A percentile compares a stretch with the other conserved stretches of the same genome.
phyloP scores from a whole-genome alignment of 192 early-diverging fungal genomes.

The Cetraspora pellucida region DNA sequence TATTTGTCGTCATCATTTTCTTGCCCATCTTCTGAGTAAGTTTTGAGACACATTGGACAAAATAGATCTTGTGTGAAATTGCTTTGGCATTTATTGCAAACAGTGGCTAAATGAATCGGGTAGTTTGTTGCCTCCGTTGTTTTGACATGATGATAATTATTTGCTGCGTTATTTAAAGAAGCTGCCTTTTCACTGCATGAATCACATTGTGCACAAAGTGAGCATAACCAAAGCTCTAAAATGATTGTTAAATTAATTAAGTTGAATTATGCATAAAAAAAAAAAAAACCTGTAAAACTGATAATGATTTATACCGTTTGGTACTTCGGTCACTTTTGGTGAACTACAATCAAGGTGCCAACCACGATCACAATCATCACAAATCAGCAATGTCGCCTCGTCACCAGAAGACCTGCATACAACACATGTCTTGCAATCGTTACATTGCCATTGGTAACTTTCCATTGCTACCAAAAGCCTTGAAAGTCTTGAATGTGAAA shows the following conservation, averaged over 20 bases:
- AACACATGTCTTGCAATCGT: conserved; percentile 61
- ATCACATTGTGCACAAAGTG: conserved; percentile 58
- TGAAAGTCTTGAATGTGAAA: conserved; percentile 42
- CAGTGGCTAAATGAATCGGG: conserved; percentile 58
- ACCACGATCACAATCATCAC: conserved; percentile 65
- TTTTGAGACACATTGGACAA: conserved; percentile 60
- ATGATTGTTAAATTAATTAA: not conserved
- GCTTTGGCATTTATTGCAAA: conserved; percentile 53
- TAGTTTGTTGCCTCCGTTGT: conserved; percentile 42
- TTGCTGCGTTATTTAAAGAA: conserved; percentile 37
- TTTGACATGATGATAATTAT: conserved; percentile 46
- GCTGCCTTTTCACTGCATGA: conserved; percentile 47
- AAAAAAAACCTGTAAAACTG: too few relatives aligned
- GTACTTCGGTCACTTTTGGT: conserved; percentile 55
- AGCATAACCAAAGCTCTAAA: conserved; percentile 55
- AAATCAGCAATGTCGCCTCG: conserved; percentile 61
- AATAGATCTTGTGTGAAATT: conserved; percentile 59
- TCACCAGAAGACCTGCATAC: conserved; percentile 57
- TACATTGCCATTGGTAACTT: conserved; percentile 62
- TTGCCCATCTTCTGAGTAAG: conserved; percentile 48
- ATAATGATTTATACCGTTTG: conserved; percentile 43
- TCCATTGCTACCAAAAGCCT: conserved; percentile 50
- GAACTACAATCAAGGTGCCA: conserved; percentile 63
- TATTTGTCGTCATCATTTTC: conserved; percentile 55
- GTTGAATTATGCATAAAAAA: too few relatives aligned